These are phyloP conservation scores for Simmondsia chinensis DNA, from an alignment of 148 eudicot genomes.

Conservation along the genomic window DNA sequence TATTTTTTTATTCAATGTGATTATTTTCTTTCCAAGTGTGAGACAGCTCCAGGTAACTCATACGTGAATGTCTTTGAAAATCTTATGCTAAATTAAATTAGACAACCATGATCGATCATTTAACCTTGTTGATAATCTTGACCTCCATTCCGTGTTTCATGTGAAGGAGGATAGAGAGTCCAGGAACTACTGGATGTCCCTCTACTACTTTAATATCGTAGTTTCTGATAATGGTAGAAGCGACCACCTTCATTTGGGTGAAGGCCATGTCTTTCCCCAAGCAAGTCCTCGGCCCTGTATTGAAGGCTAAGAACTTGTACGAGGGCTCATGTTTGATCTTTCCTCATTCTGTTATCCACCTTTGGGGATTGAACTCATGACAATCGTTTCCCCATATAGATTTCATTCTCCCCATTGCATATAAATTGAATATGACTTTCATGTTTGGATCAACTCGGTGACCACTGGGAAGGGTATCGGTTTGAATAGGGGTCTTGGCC, in stretches of 20 bases:
- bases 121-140: not conserved
- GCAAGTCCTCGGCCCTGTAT: conserved; percentile 42
- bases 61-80: no score
- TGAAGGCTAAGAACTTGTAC: conserved; percentile 36
- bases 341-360: conserved; percentile 28
- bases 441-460: conserved; percentile 25
- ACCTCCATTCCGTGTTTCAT: conserved; percentile 20
- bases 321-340: conserved; percentile 38
- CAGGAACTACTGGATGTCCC: conserved; percentile 12
- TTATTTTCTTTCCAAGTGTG: no score
- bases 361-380: conserved; percentile 30
- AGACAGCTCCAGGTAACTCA: no score
- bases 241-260: conserved; percentile 16
- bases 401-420: conserved; percentile 42
- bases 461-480: conserved; percentile 36
- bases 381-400: conserved; percentile 40
- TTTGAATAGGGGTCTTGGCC: conserved; percentile 17
- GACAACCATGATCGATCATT: no score
- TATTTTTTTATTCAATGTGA: no score
- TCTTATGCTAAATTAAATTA: no score
- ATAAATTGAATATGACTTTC: conserved; percentile 21
- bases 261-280: conserved; percentile 41
- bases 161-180: conserved; percentile 7
- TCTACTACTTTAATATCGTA: conserved; percentile 4
- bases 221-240: conserved; percentile 2